Percentiles rank a stretch among this genome's conserved stretches.
Evolutionary conservation across 495 filamentous ascomycete species (phyloP).

Genomic region (Penicillium longicatenatum): DNA sequence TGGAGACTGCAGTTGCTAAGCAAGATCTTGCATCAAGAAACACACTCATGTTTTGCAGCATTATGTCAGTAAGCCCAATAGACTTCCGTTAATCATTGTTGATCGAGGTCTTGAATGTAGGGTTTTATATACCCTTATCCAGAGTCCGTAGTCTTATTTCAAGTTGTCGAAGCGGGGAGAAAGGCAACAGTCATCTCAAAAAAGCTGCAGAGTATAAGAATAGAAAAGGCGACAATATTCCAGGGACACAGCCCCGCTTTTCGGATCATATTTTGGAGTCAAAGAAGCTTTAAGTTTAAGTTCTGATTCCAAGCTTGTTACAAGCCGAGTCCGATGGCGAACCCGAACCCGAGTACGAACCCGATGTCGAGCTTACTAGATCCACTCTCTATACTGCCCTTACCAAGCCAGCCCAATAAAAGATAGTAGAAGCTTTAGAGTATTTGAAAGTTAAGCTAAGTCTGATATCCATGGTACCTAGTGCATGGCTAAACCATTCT

Average conservation of each 20-base stretch:
- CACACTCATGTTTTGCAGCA: neutral
- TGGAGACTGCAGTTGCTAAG: neutral
- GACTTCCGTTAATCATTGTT: no score
- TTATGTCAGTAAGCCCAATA: neutral
- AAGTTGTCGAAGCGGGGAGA: neutral
- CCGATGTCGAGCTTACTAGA: neutral
- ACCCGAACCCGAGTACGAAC: constrained; percentile 8
- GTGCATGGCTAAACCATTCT: no score
- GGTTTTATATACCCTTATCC: no score
- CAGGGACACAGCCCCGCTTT: neutral
- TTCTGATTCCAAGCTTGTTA: neutral
- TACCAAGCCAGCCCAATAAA: neutral
- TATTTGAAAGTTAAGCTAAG: neutral
- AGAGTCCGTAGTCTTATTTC: neutral
- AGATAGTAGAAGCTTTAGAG: neutral
- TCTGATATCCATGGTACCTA: neutral
- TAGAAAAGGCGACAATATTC: neutral
- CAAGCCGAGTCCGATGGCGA: constrained; percentile 12
- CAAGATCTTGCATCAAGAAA: neutral
- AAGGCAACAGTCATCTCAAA: neutral
- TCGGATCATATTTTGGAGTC: neutral
- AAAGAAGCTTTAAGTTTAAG: neutral
- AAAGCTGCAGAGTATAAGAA: no score
- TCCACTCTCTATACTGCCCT: neutral
- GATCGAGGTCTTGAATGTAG: neutral